A percentile compares a stretch with the other conserved stretches of the same genome.
Conservation (phyloP, 2,329 filamentous ascomycete species). For the Curvularia sp. region DNA sequence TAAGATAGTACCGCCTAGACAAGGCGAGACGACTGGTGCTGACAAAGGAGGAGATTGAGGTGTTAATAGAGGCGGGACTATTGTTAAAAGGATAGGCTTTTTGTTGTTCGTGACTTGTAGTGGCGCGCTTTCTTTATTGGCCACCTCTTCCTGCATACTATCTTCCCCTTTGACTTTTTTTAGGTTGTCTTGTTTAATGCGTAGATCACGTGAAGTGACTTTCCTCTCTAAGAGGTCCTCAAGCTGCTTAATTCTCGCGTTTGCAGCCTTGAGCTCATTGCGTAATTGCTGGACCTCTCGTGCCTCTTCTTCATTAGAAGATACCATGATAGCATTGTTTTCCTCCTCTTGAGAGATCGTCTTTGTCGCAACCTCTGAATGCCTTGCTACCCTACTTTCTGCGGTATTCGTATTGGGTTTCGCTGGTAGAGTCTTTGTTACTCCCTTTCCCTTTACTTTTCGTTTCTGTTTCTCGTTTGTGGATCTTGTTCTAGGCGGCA, state of each 20-base stretch:
- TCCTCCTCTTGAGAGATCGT: neutral
- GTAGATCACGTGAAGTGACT: neutral
- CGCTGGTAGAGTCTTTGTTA: neutral
- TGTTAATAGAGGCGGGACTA: neutral
- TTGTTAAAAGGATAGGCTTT: too few relatives aligned
- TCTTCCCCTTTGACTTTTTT: neutral
- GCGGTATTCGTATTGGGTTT: neutral
- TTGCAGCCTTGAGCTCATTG: neutral
- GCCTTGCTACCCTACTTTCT: neutral
- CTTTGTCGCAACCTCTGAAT: neutral
- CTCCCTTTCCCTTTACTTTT: neutral
- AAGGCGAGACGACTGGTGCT: slow-evolving; percentile 4
- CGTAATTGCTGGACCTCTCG: neutral
- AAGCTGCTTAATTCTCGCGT: neutral
- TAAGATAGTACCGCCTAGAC: neutral
- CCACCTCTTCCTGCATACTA: neutral
- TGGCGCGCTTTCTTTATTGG: neutral
- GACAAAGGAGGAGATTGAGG: neutral
- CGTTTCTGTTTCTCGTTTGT: slow-evolving; percentile 1
- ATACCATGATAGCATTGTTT: neutral
- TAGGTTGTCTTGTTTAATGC: neutral
- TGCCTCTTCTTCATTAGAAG: slow-evolving; percentile 1
- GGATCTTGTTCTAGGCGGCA: neutral
- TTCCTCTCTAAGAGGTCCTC: neutral
- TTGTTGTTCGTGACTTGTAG: too few relatives aligned